These are phyloP conservation scores for Hansenula sp. DNA, from an alignment of 1,139 yeast genomes.

Conservation along the genomic window DNA sequence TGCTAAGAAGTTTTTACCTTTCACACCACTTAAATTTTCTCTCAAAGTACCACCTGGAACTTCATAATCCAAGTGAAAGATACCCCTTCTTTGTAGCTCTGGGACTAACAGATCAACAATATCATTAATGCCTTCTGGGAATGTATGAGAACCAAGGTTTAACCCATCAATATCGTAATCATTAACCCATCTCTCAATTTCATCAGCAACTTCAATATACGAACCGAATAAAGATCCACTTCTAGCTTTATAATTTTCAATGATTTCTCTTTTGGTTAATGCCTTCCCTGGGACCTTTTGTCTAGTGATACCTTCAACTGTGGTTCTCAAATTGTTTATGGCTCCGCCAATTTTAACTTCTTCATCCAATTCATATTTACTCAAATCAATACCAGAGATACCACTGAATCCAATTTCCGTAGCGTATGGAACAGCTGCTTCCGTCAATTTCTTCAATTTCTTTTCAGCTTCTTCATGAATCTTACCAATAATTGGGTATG, in stretches of 20 bases:
- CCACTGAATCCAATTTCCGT: neutral
- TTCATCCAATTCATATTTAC: conserved; percentile 20
- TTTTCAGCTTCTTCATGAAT: conserved; percentile 29
- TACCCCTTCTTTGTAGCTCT: conserved; percentile 25
- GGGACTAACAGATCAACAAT: conserved; percentile 26
- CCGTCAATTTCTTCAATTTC: conserved; percentile 15
- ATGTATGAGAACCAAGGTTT: conserved; percentile 25
- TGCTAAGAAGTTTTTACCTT: conserved; percentile 24
- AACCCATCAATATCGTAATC: conserved; percentile 28
- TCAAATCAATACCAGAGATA: conserved; percentile 25
- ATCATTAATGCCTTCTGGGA: conserved; percentile 28
- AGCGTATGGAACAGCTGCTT: neutral
- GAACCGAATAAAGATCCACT: conserved; percentile 26
- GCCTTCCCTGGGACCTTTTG: neutral
- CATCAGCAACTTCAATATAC: conserved; percentile 24
- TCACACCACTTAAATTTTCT: conserved; percentile 18
- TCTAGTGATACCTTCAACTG: neutral
- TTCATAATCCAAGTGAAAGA: conserved; percentile 24
- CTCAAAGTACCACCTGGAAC: conserved; percentile 21
- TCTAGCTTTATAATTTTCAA: conserved; percentile 22
- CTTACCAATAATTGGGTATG: conserved; percentile 22
- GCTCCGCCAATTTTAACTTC: conserved; percentile 1
- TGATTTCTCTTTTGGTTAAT: neutral
- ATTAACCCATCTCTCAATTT: conserved; percentile 31
- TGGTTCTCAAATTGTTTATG: neutral